Evolutionary conservation across 495 filamentous ascomycete genomes (phyloP), one percentile per base, ranked within the genome.

Genomic region (Penicillium longicatenatum): DNA sequence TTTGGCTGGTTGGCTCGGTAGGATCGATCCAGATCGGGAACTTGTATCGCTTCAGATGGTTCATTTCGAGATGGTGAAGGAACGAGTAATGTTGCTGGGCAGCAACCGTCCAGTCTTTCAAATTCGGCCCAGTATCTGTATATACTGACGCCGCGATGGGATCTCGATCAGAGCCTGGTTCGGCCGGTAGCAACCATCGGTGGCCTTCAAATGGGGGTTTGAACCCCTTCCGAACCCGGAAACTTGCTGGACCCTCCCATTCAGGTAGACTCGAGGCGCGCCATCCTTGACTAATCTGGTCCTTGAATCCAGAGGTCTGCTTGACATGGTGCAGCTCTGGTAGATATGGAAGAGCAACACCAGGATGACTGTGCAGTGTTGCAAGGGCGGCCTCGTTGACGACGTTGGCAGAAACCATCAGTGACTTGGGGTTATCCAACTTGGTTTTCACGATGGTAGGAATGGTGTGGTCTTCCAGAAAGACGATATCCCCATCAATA

Each of bases 41-140:
- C 52, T 82, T 82, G 61, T 84, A 84, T 16, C 64, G 72, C 33
- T 64, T 58, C 50, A 82, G 58, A 14, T 74, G 61, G 49, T 73
- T 65, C 5, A 65, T 57, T 59, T 83, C 80, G 1, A 84, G 72
- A 53, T 84, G 79, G 21, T 76, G 66, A 12, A 84, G 68, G 54
- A 84, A 79, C 7, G 77, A 82, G 59, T 83, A 82, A 55, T 84
- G 81, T 46, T 81, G 77, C 62, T 84, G 81, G 3, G 79, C 79
- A 51, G 74, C 72, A 17, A 81, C 75, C 7, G 74, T 75, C 81
- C 82, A 84, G 5, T 78, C 70, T 4, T 64, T 62, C 60, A 78
- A 62, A 7, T 65, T 68, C 1, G 72, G 71, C 2, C 72, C 74
- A 26, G 64, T 64, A 2, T 72, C 62, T 17, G 67, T 66, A 42